Percentiles rank a stretch among this genome's conserved stretches.
Evolutionary conservation across 1,139 yeast species (phyloP).

Genomic region (Saccharomyces hybrid): DNA sequence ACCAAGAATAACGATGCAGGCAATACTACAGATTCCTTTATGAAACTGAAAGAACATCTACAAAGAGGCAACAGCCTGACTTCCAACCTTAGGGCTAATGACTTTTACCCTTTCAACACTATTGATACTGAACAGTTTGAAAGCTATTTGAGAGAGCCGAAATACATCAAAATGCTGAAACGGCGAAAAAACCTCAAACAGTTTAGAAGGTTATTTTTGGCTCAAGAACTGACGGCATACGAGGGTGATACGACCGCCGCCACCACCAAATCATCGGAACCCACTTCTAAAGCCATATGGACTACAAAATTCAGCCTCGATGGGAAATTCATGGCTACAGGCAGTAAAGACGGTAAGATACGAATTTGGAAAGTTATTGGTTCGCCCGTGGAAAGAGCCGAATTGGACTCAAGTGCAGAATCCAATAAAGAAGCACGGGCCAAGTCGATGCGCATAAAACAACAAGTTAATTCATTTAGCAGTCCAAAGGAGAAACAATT

Average conservation of each 20-base stretch:
- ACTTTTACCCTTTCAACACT: constrained; percentile 6
- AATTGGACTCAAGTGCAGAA: constrained; percentile 27
- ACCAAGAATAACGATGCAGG: background rate
- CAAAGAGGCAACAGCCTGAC: background rate
- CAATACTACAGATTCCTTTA: background rate
- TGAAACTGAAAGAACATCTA: constrained; percentile 2
- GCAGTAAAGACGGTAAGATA: constrained; percentile 64
- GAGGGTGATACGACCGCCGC: constrained; percentile 4
- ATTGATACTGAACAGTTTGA: constrained; percentile 31
- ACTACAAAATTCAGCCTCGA: constrained; percentile 66
- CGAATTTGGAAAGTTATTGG: constrained; percentile 75
- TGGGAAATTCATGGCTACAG: constrained; percentile 77
- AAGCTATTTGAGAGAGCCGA: constrained; percentile 43
- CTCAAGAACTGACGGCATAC: constrained; percentile 55
- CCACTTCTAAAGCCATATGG: constrained; percentile 49
- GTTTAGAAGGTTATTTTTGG: constrained; percentile 58
- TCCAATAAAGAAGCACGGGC: constrained; percentile 5
- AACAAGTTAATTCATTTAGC: constrained; percentile 3
- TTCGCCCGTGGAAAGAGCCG: constrained; percentile 55
- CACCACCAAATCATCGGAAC: constrained; percentile 1
- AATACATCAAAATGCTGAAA: constrained; percentile 44
- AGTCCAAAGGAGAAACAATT: constrained; percentile 1
- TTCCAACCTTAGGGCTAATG: background rate
- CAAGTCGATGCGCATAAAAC: constrained; percentile 4
- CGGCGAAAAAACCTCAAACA: constrained; percentile 36